A percentile compares a stretch with the other conserved stretches of the same genome.
phyloP scores from a whole-genome alignment of 805 yeast genomes.

The Teunomyces lycoperdinae region DNA sequence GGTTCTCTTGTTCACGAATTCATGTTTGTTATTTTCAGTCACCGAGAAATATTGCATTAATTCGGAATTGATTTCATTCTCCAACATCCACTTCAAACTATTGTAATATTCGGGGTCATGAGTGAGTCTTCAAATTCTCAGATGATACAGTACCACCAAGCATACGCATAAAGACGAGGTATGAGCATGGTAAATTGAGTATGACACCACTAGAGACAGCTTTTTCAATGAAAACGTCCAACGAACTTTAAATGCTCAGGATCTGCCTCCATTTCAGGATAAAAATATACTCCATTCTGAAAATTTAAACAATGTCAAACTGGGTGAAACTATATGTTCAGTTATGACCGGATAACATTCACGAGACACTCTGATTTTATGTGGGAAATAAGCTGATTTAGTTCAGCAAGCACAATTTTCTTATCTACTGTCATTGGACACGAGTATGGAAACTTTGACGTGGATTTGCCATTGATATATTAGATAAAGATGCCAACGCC shows the following conservation, averaged over 20 bases:
- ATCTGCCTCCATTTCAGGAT: conserved; percentile 89
- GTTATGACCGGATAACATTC: conserved; percentile 97
- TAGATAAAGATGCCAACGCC: no score
- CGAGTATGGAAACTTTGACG: no score
- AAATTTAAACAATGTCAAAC: conserved; percentile 83
- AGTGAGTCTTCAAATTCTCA: conserved; percentile 90
- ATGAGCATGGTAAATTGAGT: conserved; percentile 89
- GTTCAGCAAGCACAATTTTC: no score
- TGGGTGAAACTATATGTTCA: conserved; percentile 93
- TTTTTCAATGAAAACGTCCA: conserved; percentile 91
- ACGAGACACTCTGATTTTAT: conserved; percentile 71
- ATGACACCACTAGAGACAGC: conserved; percentile 84
- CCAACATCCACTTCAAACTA: conserved; percentile 91
- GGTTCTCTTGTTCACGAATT: conserved; percentile 85
- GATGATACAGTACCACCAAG: conserved; percentile 76
- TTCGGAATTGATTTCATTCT: conserved; percentile 92
- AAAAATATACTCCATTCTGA: conserved; percentile 89
- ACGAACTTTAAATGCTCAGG: conserved; percentile 92
- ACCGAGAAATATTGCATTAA: conserved; percentile 85
- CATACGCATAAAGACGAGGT: conserved; percentile 89
- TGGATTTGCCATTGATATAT: no score
- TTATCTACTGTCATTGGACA: no score
- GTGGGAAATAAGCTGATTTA: no score
- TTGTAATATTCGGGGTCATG: conserved; percentile 89
- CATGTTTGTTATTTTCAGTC: conserved; percentile 86